Evolutionary conservation across 129 eudicot genomes (phyloP), one percentile per base, ranked within the genome.

Genomic region (Mikania micrantha): DNA sequence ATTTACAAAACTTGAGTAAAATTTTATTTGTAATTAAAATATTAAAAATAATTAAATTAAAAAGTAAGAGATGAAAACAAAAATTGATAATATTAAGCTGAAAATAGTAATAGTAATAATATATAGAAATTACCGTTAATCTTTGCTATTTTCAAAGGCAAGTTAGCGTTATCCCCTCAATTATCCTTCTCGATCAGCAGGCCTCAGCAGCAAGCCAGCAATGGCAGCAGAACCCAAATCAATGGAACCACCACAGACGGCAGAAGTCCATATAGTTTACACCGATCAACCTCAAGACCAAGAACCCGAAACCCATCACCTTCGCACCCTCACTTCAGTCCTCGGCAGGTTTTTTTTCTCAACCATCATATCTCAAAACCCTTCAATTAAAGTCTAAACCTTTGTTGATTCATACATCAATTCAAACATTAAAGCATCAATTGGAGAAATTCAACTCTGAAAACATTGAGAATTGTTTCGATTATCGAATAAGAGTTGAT

Each of bases 301-400:
- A 16, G 87, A 84, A 20, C 88, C 95, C 2, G 91, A 90, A 60
- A 50, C 81, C 27, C 78, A 66, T 66, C 91, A 87, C 67, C 77
- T 90, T 72, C 74, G 66, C 65, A 87, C 91, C 64, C 97, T 90
- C 66, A 56, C 91, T 52, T 80, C 91, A 38, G 95, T 87, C 71
- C 77, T 87, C 66, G 89, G 89, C 83, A 87, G 95, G 97, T 82
- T 48, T 10, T 6, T 16, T 48, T 6, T 3, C 25, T 64, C 9
- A 15, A 4, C 29, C 50, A 7, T 27, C 52, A 2, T 21, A 21
- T 22, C 32, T 24, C 41, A 22, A 38, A 42, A 12, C 38, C 20
- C 20, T 56, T 27, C 21, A 9, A 22, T 24, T 52, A 2, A 21
- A 1, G 1, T 49, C 20, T 0, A 6, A 19, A 20, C 20, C 57